phyloP scores from a whole-genome alignment of 2,329 filamentous ascomycete species.

The Fusarium sp. region DNA sequence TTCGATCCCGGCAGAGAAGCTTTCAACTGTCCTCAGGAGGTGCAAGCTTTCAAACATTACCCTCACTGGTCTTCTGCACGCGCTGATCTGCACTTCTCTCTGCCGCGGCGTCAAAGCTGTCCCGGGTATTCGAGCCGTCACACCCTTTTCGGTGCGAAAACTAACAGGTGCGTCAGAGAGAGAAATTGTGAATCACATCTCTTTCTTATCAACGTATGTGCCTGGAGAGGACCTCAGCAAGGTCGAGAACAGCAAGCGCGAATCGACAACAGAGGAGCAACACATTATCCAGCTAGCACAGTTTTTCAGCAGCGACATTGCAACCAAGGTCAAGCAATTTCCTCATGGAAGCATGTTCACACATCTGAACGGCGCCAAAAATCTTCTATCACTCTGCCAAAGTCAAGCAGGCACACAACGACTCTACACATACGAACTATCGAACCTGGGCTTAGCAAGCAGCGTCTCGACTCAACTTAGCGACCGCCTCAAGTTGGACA shows the following conservation, averaged over 20 bases:
- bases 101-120: rapidly evolving
- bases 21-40: background rate
- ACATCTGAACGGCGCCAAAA: background rate
- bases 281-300: conserved; percentile 1
- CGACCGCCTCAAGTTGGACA: background rate
- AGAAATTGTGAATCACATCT: conserved; percentile 22
- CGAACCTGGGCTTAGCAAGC: conserved; percentile 11
- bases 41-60: conserved; percentile 15
- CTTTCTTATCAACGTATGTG: conserved; percentile 1
- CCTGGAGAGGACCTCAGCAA: background rate
- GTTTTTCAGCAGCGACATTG: background rate
- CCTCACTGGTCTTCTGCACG: conserved; percentile 12
- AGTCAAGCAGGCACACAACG: background rate
- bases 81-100: background rate
- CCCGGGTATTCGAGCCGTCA: background rate
- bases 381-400: background rate
- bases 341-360: conserved; percentile 10
- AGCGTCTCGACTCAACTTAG: rapidly evolving
- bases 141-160: conserved; percentile 11
- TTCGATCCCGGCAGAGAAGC: background rate
- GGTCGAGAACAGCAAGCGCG: background rate
- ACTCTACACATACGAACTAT: conserved; percentile 19
- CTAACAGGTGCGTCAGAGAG: background rate
- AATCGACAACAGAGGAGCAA: background rate
- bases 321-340: background rate